Base-by-base conservation (phyloP, 139 green algal genomes). In the Chlamydomonas schloesseri region DNA sequence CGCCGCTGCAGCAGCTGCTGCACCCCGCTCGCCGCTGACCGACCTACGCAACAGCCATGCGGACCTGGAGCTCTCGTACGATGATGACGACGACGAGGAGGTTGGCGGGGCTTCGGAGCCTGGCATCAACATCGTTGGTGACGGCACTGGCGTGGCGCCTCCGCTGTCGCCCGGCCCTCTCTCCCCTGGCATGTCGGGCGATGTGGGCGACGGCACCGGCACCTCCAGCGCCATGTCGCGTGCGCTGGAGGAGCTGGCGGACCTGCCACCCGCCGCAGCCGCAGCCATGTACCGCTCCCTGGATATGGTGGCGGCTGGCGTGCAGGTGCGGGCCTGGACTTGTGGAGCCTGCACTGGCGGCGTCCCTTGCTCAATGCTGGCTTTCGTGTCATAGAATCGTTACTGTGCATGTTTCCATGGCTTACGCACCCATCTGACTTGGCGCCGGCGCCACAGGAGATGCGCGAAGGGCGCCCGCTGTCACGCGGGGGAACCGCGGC, bases 1-100 rank as follows among this genome's bases (percentile, higher is more conserved):
- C 17, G 34, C 73, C 31, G 73, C 73, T 26, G 17, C n/a, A 1
- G 72, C 47, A 4, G 50, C 42, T 53, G 50, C 73, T 42, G 73
- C 71, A 4, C 62, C 62, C 64, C 77, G 17, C 42, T 86, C 80
- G 24, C 68, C 80, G 3, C 36, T 78, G 23, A 68, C 26, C 1
- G 80, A 78, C 33, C 69, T 87, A 55, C 81, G 81, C 53, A 87
- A 87, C 81, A 80, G 69, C 69, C 69, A 78, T 36, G 81, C 81
- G 0, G 81, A 87, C 37, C 53, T 79, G 53, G 69, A 87, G 69
- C 53, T 87, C 69, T 84, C 64, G 65, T 75, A 75, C 64, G 53
- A 78, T 17, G 53, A 79, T 8, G 81, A 87, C 47, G 69, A 64
- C 11, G 47, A 86, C 1, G 68, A 47, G 6, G 68, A 57, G 15